Conservation (phyloP, 495 filamentous ascomycete species). For the Antarctomyces pellizariae region DNA sequence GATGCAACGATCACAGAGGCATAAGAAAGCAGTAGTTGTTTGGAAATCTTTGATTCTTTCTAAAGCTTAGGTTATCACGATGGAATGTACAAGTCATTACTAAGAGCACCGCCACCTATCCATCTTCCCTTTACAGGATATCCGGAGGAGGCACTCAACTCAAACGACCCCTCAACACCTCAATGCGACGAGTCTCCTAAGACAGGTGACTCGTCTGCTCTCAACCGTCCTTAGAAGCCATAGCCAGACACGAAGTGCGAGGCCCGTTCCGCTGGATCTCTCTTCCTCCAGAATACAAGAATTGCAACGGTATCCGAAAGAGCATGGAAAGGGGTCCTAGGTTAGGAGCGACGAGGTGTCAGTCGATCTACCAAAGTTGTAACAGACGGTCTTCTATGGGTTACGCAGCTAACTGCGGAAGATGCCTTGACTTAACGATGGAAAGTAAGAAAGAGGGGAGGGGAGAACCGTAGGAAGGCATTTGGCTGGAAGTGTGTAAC, state of each 20-base stretch:
- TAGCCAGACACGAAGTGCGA: too few species aligned
- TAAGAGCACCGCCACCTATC: conserved; percentile 70
- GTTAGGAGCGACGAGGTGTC: conserved; percentile 41
- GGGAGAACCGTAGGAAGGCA: conserved; percentile 8
- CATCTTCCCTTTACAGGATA: too few species aligned
- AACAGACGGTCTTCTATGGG: conserved; percentile 75
- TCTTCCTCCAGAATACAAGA: too few species aligned
- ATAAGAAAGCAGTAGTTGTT: too few species aligned
- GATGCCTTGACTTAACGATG: conserved; percentile 92
- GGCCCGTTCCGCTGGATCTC: too few species aligned
- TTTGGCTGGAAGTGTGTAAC: too few species aligned
- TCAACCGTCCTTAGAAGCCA: too few species aligned
- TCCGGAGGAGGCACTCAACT: conserved; percentile 56
- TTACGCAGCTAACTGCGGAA: conserved; percentile 24
- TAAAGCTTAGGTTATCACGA: too few species aligned
- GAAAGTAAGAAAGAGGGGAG: conserved; percentile 6
- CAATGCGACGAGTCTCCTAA: conserved; percentile 58
- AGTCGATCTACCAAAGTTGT: conserved; percentile 89
- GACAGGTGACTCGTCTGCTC: conserved; percentile 62
- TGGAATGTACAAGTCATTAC: too few species aligned
- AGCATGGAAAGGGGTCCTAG: conserved; percentile 27
- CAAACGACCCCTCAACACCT: conserved; percentile 40
- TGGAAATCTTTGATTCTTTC: too few species aligned
- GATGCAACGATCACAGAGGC: too few species aligned
- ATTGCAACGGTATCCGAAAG: too few species aligned